Evolutionary conservation across 805 yeast genomes (phyloP), one percentile per base, ranked within the genome.

Genomic region (Phaffomyces antillensis): DNA sequence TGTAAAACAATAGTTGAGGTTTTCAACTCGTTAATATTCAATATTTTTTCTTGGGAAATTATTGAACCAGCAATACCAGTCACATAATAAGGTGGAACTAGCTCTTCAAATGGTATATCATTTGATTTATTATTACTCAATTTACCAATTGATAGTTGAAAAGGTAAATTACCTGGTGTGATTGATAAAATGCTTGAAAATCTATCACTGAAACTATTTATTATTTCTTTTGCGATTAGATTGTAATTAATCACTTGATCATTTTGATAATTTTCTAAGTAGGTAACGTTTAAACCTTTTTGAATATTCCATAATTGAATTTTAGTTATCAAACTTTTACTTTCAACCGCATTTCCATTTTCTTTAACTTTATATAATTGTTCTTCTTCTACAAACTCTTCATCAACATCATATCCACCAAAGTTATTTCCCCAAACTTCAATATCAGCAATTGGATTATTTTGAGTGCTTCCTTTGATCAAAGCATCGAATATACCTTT

Each of bases 71-170:
- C 52, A 23, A 76, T 70, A 0, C 85, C 86, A 1, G 84, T 76
- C 25, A 81, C 61, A 43, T 75, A 74, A 58, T 77, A 83, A 0
- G 87, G 88, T 2, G 87, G 86, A 18, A 58, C 63, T 43, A 82
- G 60, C 10, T 52, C 30, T 1, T 55, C 46, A 30, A 58, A 47
- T 2, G 43, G 41, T 1, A 50, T 23, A 60, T 34, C 25, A 2
- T 30, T 16, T 5, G 39, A 9, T 17, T 5, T 13, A n/a, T 18
- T 16, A 10, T 40, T 32, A 6, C 50, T 43, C 3, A 54, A 26
- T 13, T 50, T 40, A 8, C 42, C 46, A 30, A 70, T 43, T 50
- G 54, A 7, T 17, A 54, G 44, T n/a, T 59, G 49, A 40, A 44
- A 48, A 20, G 65, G 61, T 46, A 67, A 52, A 26, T 53, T 49